Evolutionary conservation across 2,329 filamentous ascomycete genomes (phyloP).

Genomic region (Pyricularia sp.): DNA sequence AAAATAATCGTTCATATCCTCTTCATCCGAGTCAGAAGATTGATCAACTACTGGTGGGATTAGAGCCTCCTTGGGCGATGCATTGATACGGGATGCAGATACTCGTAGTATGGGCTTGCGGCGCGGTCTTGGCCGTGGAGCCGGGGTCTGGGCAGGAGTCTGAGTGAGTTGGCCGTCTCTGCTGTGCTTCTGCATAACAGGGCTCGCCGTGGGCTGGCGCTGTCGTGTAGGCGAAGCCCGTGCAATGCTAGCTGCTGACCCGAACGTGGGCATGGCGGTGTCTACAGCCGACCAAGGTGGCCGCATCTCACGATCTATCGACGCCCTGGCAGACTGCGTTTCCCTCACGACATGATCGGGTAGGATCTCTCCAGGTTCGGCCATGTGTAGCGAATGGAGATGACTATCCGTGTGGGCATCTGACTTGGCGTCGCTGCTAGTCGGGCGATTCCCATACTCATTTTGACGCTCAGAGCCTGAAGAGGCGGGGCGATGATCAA

Average conservation of each 20-base stretch:
- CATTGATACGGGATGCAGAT: conserved; percentile 24
- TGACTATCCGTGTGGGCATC: conserved; percentile 29
- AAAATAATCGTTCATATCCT: conserved; percentile 49
- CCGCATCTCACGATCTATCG: conserved; percentile 20
- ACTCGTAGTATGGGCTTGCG: conserved; percentile 18
- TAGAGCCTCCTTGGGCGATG: conserved; percentile 27
- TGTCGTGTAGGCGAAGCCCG: not conserved
- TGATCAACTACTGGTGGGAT: conserved; percentile 23
- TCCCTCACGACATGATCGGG: conserved; percentile 26
- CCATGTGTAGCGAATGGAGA: conserved; percentile 29
- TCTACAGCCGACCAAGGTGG: conserved; percentile 6
- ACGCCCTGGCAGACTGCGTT: conserved; percentile 23
- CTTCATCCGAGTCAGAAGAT: conserved; percentile 47
- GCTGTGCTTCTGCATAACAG: conserved; percentile 1
- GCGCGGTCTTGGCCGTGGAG: not conserved
- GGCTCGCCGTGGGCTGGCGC: conserved; percentile 1
- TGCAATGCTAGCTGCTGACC: not conserved
- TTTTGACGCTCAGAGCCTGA: conserved; percentile 27
- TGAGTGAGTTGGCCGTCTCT: not conserved
- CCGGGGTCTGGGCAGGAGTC: not conserved
- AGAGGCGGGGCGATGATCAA: conserved; percentile 24
- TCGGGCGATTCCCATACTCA: conserved; percentile 35
- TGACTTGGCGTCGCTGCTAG: conserved; percentile 43
- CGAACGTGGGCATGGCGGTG: not conserved
- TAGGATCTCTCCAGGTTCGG: conserved; percentile 34